phyloP scores from a whole-genome alignment of 371 early-diverging fungal species.

The Mucor piriformis region DNA sequence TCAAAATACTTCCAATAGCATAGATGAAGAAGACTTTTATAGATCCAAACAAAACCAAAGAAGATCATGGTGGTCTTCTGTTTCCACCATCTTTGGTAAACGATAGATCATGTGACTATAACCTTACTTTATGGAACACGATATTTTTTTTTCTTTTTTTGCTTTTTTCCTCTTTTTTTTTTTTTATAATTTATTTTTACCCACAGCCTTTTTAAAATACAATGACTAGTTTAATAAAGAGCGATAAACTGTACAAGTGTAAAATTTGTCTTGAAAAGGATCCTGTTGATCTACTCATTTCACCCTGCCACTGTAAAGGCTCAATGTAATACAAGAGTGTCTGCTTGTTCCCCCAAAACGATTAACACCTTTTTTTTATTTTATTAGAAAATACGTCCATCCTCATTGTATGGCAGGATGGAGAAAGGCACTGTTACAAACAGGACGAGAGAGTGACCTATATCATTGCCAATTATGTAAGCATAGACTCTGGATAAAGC shows the following conservation, averaged over 20 bases:
- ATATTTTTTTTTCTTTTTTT: background rate
- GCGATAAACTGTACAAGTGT: constrained; percentile 26
- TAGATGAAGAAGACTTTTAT: constrained; percentile 26
- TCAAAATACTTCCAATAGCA: background rate
- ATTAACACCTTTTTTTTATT: background rate
- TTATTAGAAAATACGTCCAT: constrained; percentile 58
- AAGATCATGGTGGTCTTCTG: constrained; percentile 26
- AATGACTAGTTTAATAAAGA: background rate
- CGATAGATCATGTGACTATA: background rate
- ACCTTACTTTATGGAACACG: background rate
- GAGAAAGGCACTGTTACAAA: constrained; percentile 38
- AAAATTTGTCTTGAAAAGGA: constrained; percentile 61
- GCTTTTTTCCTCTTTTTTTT: background rate
- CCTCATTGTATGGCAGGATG: constrained; percentile 59
- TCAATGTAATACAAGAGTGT: constrained; percentile 41
- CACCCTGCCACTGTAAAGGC: constrained; percentile 63
- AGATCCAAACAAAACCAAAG: constrained; percentile 6
- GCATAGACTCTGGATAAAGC: constrained; percentile 30
- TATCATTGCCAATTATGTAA: constrained; percentile 47
- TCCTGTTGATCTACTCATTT: constrained; percentile 43
- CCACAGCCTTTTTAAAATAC: background rate
- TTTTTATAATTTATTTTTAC: background rate
- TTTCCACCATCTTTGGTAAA: constrained; percentile 11
- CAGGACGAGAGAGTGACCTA: constrained; percentile 35
- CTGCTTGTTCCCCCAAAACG: background rate